Evolutionary conservation across 352 stramenopile genomes (phyloP), one percentile per base, ranked within the genome.

Genomic region (Stephanocyclus meneghinianus): DNA sequence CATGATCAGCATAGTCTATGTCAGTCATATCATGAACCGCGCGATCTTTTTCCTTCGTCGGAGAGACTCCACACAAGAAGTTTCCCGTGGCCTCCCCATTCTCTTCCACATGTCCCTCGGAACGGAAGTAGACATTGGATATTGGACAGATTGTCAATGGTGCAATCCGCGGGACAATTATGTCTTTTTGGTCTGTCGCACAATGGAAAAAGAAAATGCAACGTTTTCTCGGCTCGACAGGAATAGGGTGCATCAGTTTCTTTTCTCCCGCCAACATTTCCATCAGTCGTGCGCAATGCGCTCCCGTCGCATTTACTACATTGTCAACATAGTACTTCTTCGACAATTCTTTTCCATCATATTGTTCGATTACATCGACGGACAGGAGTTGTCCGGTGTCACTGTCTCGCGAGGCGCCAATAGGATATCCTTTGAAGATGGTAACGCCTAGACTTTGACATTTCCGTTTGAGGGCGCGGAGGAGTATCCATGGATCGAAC

Each of bases 181-280:
- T 60, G 7, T 59, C 26, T 10, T 71, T 18, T 72, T 76, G 55
- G 0, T 71, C 9, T 26, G 60, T 69, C 37, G 61, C 51, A 70
- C 87, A 92, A 67, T 89, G 78, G 60, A 92, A 86, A 18, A 85
- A 87, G 59, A 90, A 92, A 11, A 92, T 86, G 42, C 80, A 85
- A 26, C 87, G 73, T 69, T 92, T 92, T 65, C 84, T 71, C 35
- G 80, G 80, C 57, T 85, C 59, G 0, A 92, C 78, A 16, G 87
- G 87, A 26, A 92, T 71, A 2, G 74, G 67, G n/a, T 69, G 18
- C 6, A 78, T 40, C 18, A 69, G 8, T 47, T 37, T 51, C 18
- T 35, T 13, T 2, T 53, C 16, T 59, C 68, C 79, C 26, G 75
- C 72, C 9, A 91, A 56, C n/a, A 75, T 63, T 18, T 87, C 61